Percentiles rank a stretch among this genome's conserved stretches.
These are phyloP conservation scores for Erysimum pusillum DNA, from an alignment of 441 rosid genomes.

Conservation along the genomic window DNA sequence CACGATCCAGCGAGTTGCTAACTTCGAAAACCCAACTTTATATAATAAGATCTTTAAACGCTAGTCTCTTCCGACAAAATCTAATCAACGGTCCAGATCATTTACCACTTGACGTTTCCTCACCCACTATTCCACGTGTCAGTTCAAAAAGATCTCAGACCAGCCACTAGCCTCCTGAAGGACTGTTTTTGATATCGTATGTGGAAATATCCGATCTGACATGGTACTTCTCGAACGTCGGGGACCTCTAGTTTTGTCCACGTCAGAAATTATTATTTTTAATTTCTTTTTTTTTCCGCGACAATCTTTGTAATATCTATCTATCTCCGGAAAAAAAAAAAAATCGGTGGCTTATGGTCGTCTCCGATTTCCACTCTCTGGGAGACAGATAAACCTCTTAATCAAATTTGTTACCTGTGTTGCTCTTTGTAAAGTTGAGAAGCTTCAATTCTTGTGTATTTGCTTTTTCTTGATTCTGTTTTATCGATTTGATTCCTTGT, in stretches of 20 bases:
- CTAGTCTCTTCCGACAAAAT: constrained; percentile 28
- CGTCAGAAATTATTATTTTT: constrained; percentile 31
- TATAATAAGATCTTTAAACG: constrained; percentile 47
- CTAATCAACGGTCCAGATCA: constrained; percentile 43
- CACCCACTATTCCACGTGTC: constrained; percentile 30
- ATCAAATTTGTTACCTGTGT: constrained; percentile 21
- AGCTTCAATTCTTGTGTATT: constrained; percentile 30
- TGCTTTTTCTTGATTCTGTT: neutral
- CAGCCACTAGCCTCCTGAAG: constrained; percentile 20
- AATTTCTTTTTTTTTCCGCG: constrained; percentile 3
- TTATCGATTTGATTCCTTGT: constrained; percentile 8
- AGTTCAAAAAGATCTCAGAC: constrained; percentile 32
- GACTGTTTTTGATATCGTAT: constrained; percentile 38
- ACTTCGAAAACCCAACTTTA: too few relatives aligned
- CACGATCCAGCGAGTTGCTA: too few relatives aligned
- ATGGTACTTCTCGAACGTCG: constrained; percentile 34
- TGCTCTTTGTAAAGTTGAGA: constrained; percentile 16
- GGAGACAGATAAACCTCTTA: constrained; percentile 35
- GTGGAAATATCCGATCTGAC: constrained; percentile 48
- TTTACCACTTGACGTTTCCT: neutral
- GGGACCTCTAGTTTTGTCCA: constrained; percentile 47
- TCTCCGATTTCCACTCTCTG: constrained; percentile 51
- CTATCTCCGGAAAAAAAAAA: constrained; percentile 41
- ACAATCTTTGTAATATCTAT: constrained; percentile 46
- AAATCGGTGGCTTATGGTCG: constrained; percentile 48